phyloP scores from a whole-genome alignment of 2,329 filamentous ascomycete genomes.

The Aspergillus sp. region DNA sequence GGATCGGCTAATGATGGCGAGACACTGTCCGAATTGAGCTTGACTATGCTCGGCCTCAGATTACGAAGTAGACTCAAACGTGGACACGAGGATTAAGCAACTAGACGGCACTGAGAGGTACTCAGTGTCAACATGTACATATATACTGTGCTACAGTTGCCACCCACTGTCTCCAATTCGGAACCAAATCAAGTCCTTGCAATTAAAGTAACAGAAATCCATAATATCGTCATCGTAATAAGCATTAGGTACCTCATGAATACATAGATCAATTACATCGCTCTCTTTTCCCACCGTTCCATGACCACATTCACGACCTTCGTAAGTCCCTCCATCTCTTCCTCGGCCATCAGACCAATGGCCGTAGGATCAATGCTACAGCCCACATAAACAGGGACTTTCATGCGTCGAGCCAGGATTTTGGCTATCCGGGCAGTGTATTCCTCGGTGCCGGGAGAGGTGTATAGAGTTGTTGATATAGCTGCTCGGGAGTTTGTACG shows the following conservation, averaged over 20 bases:
- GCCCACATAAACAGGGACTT: conserved; percentile 81
- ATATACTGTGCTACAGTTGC: too few relatives aligned
- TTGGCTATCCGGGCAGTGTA: conserved; percentile 84
- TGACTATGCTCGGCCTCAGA: too few relatives aligned
- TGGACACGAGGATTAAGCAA: too few relatives aligned
- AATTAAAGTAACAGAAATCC: background rate
- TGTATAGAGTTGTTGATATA: conserved; percentile 74
- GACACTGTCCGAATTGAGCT: too few relatives aligned
- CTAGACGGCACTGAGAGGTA: too few relatives aligned
- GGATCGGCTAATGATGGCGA: background rate
- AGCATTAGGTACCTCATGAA: background rate
- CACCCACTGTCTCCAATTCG: background rate
- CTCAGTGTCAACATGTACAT: too few relatives aligned
- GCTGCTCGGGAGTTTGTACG: conserved; percentile 49
- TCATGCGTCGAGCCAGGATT: conserved; percentile 70
- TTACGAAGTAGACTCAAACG: too few relatives aligned
- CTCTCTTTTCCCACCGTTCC: conserved; percentile 40
- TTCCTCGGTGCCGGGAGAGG: conserved; percentile 71
- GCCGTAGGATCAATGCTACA: conserved; percentile 78
- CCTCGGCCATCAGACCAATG: conserved; percentile 78
- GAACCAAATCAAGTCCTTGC: too few relatives aligned
- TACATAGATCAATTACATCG: background rate
- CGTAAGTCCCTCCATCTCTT: conserved; percentile 88
- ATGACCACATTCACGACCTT: conserved; percentile 69
- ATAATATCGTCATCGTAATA: background rate